These are phyloP conservation scores for Pterocarpus macrocarpus DNA, from an alignment of 306 rosid genomes.

Conservation along the genomic window DNA sequence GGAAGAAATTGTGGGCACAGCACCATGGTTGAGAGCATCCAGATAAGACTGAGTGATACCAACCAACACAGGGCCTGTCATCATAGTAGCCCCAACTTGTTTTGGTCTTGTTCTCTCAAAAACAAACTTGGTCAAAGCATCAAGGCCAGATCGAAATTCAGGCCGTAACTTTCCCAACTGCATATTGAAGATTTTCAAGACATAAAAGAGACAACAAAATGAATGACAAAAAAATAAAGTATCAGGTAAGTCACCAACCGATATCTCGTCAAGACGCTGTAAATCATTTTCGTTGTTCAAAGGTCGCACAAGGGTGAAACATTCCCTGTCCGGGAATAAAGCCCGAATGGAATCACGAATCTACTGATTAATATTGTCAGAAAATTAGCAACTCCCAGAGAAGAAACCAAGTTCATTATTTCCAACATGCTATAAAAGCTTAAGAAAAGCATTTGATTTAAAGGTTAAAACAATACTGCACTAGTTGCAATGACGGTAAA, in stretches of 20 bases:
- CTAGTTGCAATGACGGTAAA: background rate
- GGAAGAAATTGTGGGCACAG: slow-evolving; percentile 94
- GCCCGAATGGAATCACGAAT: slow-evolving; percentile 93
- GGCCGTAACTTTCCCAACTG: slow-evolving; percentile 74
- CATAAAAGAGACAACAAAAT: background rate
- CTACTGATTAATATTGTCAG: slow-evolving; percentile 51
- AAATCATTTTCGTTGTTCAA: slow-evolving; percentile 87
- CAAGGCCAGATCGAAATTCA: slow-evolving; percentile 77
- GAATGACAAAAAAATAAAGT: background rate
- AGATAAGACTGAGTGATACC: slow-evolving; percentile 90
- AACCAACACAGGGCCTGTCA: slow-evolving; percentile 93
- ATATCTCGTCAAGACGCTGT: slow-evolving; percentile 86
- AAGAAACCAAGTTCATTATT: slow-evolving; percentile 19
- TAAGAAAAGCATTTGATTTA: background rate
- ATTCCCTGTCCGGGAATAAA: slow-evolving; percentile 94
- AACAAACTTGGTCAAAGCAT: slow-evolving; percentile 85
- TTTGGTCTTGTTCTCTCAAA: slow-evolving; percentile 96
- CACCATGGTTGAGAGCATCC: slow-evolving; percentile 93
- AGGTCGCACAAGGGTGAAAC: slow-evolving; percentile 95
- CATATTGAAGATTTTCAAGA: slow-evolving; percentile 46
- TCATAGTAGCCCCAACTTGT: slow-evolving; percentile 92
- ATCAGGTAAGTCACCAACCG: slow-evolving; percentile 54
- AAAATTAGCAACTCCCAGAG: slow-evolving; percentile 49
- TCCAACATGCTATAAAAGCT: slow-evolving; percentile 16
- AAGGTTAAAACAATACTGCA: background rate